Evolutionary conservation across 2,329 filamentous ascomycete genomes (phyloP).

Genomic region (Colletotrichum costaricense): DNA sequence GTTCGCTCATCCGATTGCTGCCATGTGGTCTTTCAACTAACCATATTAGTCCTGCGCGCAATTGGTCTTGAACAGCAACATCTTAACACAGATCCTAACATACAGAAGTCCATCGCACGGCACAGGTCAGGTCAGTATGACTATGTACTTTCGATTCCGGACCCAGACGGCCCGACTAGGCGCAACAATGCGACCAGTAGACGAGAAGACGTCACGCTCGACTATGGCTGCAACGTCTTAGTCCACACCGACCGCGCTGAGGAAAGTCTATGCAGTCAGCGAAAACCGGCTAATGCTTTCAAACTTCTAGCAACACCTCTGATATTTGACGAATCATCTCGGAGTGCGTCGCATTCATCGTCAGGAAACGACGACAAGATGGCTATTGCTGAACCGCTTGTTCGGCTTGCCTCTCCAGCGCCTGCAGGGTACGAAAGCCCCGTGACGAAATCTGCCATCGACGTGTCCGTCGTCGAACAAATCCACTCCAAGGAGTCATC

Average conservation of each 20-base stretch:
- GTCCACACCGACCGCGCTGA: conserved; percentile 46
- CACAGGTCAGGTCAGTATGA: conserved; percentile 63
- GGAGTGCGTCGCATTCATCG: not conserved
- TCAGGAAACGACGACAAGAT: conserved; percentile 10
- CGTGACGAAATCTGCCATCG: not conserved
- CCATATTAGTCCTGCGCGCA: conserved; percentile 13
- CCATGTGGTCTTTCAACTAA: conserved; percentile 1
- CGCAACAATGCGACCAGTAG: not conserved
- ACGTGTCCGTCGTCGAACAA: not conserved
- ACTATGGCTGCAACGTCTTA: conserved; percentile 66
- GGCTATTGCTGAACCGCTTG: conserved; percentile 24
- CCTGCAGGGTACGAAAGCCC: not conserved
- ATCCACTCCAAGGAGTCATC: conserved; percentile 1
- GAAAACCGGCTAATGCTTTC: conserved; percentile 51
- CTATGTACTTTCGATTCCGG: conserved; percentile 57
- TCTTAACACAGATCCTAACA: not conserved
- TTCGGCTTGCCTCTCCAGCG: conserved; percentile 3
- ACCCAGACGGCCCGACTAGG: conserved; percentile 38
- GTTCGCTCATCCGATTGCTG: conserved; percentile 7
- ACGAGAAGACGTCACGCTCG: conserved; percentile 45
- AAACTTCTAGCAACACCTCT: conserved; percentile 61
- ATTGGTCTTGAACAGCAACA: conserved; percentile 6
- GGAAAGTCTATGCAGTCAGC: conserved; percentile 38
- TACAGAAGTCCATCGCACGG: conserved; percentile 43
- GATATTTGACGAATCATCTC: conserved; percentile 27